Evolutionary conservation across 192 early-diverging fungal genomes (phyloP).

Genomic region (Podila verticillata): DNA sequence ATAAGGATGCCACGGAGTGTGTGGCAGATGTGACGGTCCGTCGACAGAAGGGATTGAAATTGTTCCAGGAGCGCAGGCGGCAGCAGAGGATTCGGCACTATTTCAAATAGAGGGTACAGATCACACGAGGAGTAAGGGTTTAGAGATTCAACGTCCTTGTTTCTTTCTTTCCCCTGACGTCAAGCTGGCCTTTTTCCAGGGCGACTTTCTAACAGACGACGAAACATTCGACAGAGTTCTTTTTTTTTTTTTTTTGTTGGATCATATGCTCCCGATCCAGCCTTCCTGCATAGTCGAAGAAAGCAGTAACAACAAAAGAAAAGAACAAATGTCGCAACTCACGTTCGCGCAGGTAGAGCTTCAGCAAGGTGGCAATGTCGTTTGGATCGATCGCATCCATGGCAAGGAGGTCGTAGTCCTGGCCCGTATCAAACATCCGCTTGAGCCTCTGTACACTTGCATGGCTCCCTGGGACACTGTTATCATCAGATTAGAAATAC

Average conservation of each 20-base stretch:
- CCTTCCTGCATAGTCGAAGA: not conserved
- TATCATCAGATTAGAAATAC: not conserved
- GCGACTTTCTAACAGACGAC: too few relatives aligned
- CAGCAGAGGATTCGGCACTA: slow-evolving; percentile 37
- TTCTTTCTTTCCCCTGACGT: too few relatives aligned
- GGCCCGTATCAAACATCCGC: slow-evolving; percentile 43
- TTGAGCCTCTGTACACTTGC: slow-evolving; percentile 43
- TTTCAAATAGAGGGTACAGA: not conserved
- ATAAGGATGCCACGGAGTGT: slow-evolving; percentile 34
- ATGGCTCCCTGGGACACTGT: slow-evolving; percentile 43
- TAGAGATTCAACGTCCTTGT: not conserved
- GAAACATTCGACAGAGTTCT: too few relatives aligned
- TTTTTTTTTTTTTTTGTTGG: too few relatives aligned
- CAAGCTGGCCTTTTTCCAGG: too few relatives aligned
- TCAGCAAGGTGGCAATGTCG: slow-evolving; percentile 67
- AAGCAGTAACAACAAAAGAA: not conserved
- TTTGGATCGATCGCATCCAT: slow-evolving; percentile 60
- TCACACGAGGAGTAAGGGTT: not conserved
- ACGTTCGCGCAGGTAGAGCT: slow-evolving; percentile 70
- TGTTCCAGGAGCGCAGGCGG: slow-evolving; percentile 29
- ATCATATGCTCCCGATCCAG: too few relatives aligned
- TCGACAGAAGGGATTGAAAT: slow-evolving; percentile 29
- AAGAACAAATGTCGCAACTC: slow-evolving; percentile 20
- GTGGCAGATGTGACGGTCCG: slow-evolving; percentile 45
- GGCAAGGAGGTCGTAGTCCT: slow-evolving; percentile 36